Evolutionary conservation across 768 basidiomycete genomes (phyloP).

Genomic region (Podaxis pistillaris): DNA sequence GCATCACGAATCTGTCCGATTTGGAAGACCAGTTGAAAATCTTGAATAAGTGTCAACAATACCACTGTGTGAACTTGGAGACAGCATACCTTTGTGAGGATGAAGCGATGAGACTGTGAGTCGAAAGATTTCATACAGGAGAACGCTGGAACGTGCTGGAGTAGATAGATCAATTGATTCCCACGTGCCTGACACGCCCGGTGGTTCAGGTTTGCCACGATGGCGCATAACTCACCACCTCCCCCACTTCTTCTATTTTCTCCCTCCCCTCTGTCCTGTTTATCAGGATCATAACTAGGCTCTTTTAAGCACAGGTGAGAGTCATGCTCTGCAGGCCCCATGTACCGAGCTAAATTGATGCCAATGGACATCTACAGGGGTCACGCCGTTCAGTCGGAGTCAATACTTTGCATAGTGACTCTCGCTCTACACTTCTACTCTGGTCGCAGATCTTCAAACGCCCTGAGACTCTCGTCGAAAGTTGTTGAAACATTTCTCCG

Average conservation of each 20-base stretch:
- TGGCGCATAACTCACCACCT: neutral
- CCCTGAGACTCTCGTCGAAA: neutral
- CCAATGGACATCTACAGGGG: neutral
- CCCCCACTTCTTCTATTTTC: neutral
- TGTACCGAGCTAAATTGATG: neutral
- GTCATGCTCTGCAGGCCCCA: neutral
- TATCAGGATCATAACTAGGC: neutral
- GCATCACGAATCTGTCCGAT: too few species aligned
- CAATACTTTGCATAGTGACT: neutral
- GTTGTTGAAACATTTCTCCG: neutral
- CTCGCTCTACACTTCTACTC: neutral
- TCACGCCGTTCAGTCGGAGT: neutral
- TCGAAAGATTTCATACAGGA: too few species aligned
- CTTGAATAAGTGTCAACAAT: too few species aligned
- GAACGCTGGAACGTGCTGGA: neutral
- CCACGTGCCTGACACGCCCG: constrained; percentile 7
- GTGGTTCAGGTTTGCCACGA: constrained; percentile 6
- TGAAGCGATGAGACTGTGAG: too few species aligned
- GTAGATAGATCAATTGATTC: neutral
- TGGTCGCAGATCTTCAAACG: neutral
- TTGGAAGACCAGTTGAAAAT: too few species aligned
- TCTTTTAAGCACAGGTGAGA: neutral
- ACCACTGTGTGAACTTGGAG: too few species aligned
- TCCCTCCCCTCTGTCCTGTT: neutral
- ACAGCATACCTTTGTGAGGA: too few species aligned